Evolutionary conservation across 306 rosid species (phyloP).

Genomic region (Senna tora): DNA sequence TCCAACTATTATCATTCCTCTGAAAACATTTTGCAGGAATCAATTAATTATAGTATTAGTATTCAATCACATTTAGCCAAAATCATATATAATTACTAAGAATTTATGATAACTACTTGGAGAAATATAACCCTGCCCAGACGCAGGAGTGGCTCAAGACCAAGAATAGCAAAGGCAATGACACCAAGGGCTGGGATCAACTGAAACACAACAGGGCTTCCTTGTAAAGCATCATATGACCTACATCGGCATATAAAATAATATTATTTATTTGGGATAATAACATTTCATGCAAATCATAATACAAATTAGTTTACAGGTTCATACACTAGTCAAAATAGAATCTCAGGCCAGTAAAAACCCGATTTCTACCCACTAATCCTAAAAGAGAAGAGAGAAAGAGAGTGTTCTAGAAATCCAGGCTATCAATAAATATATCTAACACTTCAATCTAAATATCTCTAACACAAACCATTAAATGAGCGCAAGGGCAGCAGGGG

Average conservation of each 20-base stretch:
- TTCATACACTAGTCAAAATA: constrained; percentile 31
- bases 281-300: constrained; percentile 23
- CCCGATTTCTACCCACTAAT: constrained; percentile 27
- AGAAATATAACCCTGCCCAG: constrained; percentile 70
- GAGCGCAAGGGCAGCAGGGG: background rate
- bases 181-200: constrained; percentile 80
- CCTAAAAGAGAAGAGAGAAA: constrained; percentile 20
- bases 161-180: constrained; percentile 91
- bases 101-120: constrained; percentile 53
- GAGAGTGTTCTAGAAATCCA: too few species aligned
- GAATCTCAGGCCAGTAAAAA: constrained; percentile 20
- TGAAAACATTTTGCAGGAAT: constrained; percentile 49
- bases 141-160: constrained; percentile 82
- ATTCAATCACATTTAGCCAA: constrained; percentile 36
- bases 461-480: constrained; percentile 35
- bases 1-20: constrained; percentile 84
- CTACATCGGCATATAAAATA: constrained; percentile 47
- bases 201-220: constrained; percentile 59
- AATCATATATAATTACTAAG: constrained; percentile 19
- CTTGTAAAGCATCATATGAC: constrained; percentile 63
- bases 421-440: too few species aligned
- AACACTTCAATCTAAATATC: too few species aligned
- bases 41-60: constrained; percentile 13
- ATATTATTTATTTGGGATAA: constrained; percentile 3
- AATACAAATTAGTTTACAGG: constrained; percentile 19